Conservation (phyloP, 169 alveolate genomes). For the Haemoproteus tartakovskyi region DNA sequence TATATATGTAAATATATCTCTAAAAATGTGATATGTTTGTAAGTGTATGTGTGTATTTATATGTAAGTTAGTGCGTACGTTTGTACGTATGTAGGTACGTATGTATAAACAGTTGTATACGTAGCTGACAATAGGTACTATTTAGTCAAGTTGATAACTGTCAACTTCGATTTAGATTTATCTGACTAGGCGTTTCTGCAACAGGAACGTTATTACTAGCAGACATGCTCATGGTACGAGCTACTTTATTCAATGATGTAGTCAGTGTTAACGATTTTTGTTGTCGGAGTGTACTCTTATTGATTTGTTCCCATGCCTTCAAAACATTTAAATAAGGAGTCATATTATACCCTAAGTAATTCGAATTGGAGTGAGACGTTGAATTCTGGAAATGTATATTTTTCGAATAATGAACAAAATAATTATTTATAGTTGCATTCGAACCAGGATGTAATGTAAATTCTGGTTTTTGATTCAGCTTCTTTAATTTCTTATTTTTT, state of each 20-base stretch:
- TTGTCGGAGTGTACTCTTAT: conserved; percentile 37
- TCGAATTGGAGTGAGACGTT: conserved; percentile 33
- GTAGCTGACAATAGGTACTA: too few relatives aligned
- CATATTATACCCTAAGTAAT: too few relatives aligned
- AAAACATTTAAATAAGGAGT: conserved; percentile 69
- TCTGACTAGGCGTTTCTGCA: too few relatives aligned
- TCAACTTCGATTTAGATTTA: too few relatives aligned
- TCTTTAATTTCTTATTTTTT: conserved; percentile 73
- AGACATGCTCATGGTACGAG: conserved; percentile 9
- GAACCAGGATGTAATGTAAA: conserved; percentile 82
- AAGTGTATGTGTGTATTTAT: too few relatives aligned
- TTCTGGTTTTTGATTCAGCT: conserved; percentile 78
- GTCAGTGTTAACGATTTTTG: conserved; percentile 30
- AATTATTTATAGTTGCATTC: conserved; percentile 73
- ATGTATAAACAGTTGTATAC: too few relatives aligned
- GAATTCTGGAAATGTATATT: conserved; percentile 61
- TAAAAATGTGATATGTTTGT: too few relatives aligned
- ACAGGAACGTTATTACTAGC: too few relatives aligned
- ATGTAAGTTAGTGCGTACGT: too few relatives aligned
- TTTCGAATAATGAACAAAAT: conserved; percentile 73
- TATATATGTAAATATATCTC: too few relatives aligned
- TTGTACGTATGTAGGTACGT: too few relatives aligned
- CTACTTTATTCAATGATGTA: conserved; percentile 24
- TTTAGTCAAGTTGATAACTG: too few relatives aligned
- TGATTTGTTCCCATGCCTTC: conserved; percentile 80